These are phyloP conservation scores for Syzygium aqueum DNA, from an alignment of 345 rosid species.

Conservation along the genomic window DNA sequence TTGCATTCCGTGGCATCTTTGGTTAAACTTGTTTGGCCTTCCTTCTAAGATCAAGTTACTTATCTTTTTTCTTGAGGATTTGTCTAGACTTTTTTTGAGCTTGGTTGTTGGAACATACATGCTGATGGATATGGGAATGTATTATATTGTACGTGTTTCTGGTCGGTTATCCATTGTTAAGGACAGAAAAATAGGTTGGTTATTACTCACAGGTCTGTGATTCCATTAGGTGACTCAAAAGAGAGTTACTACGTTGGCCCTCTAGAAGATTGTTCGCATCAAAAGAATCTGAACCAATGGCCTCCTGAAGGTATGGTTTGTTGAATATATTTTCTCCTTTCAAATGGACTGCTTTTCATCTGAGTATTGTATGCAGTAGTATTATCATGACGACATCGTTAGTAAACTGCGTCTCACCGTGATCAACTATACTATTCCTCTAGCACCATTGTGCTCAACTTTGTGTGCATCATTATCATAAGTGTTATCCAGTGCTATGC, in stretches of 20 bases:
- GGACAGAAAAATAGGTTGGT: neutral
- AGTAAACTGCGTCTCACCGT: neutral
- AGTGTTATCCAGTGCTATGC: neutral
- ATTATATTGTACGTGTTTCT: neutral
- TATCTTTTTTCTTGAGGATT: neutral
- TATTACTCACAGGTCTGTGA: neutral
- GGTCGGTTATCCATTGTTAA: neutral
- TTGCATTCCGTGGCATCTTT: neutral
- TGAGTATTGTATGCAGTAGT: neutral
- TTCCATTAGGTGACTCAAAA: conserved; percentile 54
- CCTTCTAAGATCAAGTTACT: neutral
- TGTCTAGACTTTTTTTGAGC: neutral
- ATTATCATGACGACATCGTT: neutral
- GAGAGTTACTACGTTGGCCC: conserved; percentile 75
- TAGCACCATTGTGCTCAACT: neutral
- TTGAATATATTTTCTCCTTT: neutral
- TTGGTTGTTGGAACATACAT: neutral
- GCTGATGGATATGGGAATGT: neutral
- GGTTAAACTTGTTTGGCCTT: neutral
- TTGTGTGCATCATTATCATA: neutral
- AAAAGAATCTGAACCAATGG: conserved; percentile 52
- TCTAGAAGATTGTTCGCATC: conserved; percentile 13
- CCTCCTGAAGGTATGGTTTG: conserved; percentile 44
- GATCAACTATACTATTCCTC: neutral
- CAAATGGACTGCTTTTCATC: neutral